phyloP scores from a whole-genome alignment of 108 stramenopile genomes.

The Parmales sp. region DNA sequence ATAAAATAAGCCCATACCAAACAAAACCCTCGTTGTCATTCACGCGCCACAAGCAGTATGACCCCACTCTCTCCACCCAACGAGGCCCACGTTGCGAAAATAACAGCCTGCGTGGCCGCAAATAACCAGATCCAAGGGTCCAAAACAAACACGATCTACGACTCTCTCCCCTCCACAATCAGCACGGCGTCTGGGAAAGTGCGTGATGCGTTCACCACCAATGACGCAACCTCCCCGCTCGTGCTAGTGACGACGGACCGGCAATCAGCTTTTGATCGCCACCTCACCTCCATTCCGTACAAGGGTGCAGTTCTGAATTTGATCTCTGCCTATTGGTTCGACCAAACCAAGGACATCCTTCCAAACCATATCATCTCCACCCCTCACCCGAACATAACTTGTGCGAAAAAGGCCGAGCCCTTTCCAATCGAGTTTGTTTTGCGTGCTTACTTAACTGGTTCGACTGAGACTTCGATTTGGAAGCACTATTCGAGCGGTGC shows the following conservation, averaged over 20 bases:
- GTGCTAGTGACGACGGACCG: constrained; percentile 95
- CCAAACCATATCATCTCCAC: constrained; percentile 82
- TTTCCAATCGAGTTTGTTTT: constrained; percentile 98
- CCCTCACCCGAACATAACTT: constrained; percentile 87
- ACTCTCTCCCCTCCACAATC: no score
- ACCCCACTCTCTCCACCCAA: no score
- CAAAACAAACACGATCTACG: no score
- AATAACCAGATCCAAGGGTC: no score
- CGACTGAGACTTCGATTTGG: constrained; percentile 94
- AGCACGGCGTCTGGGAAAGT: no score
- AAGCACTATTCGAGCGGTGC: constrained; percentile 92
- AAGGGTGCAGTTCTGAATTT: constrained; percentile 94
- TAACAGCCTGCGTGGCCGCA: no score
- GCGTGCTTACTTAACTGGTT: constrained; percentile 87
- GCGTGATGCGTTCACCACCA: no score
- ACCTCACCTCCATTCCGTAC: constrained; percentile 85
- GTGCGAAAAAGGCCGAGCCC: constrained; percentile 78
- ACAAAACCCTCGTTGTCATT: no score
- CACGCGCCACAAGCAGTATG: no score
- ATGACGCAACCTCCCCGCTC: constrained; percentile 33
- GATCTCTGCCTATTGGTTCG: constrained; percentile 91
- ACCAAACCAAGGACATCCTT: constrained; percentile 68
- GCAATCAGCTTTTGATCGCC: constrained; percentile 95
- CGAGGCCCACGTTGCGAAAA: no score
- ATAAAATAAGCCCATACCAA: no score